Evolutionary conservation across 2,329 filamentous ascomycete genomes (phyloP).

Genomic region (Neurospora sp.): DNA sequence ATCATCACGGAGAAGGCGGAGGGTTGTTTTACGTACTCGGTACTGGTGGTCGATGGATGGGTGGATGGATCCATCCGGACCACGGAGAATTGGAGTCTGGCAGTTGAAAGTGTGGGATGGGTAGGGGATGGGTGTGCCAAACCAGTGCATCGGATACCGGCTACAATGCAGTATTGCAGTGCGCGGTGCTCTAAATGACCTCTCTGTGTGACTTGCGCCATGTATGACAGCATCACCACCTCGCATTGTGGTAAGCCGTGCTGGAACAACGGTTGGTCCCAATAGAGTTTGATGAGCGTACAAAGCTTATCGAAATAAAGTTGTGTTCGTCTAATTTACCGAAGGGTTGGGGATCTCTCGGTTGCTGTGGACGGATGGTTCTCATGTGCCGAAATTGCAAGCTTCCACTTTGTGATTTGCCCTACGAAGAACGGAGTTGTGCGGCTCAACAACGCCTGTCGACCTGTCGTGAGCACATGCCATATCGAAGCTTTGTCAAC

Average conservation of each 20-base stretch:
- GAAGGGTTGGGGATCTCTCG: background rate
- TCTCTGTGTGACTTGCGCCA: background rate
- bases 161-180: background rate
- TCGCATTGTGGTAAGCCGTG: background rate
- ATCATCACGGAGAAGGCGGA: background rate
- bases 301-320: background rate
- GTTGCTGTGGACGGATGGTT: background rate
- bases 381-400: background rate
- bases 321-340: background rate
- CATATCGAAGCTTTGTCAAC: background rate
- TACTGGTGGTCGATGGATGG: background rate
- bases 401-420: background rate
- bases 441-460: background rate
- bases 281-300: background rate
- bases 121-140: background rate
- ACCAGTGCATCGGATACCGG: background rate
- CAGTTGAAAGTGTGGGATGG: background rate
- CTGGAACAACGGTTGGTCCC: background rate
- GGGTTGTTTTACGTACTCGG: background rate
- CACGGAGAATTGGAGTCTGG: background rate
- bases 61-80: background rate
- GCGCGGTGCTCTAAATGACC: background rate
- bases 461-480: background rate
- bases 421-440: background rate
- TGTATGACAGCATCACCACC: background rate